phyloP scores from a whole-genome alignment of 2,329 filamentous ascomycete genomes.

The Apiospora kogelbergensis region DNA sequence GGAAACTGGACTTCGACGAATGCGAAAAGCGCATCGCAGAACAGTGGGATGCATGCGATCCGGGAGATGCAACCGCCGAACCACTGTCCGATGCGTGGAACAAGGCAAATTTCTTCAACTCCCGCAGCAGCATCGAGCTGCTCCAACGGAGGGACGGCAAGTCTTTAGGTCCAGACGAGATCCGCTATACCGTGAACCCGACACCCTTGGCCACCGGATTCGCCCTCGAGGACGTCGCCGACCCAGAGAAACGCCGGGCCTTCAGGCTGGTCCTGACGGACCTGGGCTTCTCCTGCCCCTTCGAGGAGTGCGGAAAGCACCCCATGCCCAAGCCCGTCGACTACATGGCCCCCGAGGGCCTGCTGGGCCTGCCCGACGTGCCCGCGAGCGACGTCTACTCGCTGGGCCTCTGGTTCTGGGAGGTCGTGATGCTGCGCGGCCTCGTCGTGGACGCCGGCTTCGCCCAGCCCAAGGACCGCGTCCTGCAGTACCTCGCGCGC shows the following conservation, averaged over 20 bases:
- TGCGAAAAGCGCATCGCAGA: constrained; percentile 2
- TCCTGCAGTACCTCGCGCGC: neutral
- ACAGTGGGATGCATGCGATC: neutral
- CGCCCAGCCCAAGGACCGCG: neutral
- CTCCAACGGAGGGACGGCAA: neutral
- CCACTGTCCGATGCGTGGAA: neutral
- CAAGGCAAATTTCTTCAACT: neutral
- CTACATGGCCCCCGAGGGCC: neutral
- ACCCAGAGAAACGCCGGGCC: neutral
- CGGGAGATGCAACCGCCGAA: neutral
- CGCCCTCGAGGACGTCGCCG: neutral
- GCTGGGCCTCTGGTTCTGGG: neutral
- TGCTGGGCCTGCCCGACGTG: neutral
- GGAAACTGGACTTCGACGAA: neutral
- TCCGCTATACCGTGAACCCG: neutral
- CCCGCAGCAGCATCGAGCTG: neutral
- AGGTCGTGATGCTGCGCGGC: neutral
- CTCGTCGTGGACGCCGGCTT: neutral
- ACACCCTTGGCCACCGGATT: neutral
- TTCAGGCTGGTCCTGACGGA: neutral
- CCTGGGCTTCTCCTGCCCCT: neutral
- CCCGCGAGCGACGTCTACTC: neutral
- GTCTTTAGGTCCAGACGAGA: neutral
- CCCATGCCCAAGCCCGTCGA: neutral
- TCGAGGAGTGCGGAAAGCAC: neutral